These are phyloP conservation scores for Aspergillus sojae DNA, from an alignment of 2,329 filamentous ascomycete genomes.

Conservation along the genomic window DNA sequence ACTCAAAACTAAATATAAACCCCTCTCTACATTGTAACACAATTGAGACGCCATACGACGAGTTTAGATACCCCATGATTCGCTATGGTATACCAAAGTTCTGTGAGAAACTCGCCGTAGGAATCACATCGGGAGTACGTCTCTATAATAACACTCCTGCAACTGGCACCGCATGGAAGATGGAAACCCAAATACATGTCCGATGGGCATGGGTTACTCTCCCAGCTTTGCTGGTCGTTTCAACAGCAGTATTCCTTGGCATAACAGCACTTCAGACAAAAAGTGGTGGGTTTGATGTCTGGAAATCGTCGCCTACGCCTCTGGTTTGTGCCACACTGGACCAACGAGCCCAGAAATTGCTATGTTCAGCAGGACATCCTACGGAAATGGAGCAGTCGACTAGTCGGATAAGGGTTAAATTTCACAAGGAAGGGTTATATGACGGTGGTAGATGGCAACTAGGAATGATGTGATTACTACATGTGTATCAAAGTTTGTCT, in stretches of 20 bases:
- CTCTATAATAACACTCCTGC: background rate
- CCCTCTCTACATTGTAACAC: background rate
- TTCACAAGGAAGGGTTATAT: background rate
- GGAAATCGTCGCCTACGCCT: background rate
- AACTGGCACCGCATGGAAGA: background rate
- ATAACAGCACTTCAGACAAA: background rate
- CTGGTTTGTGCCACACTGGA: background rate
- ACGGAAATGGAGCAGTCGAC: background rate
- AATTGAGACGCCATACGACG: background rate
- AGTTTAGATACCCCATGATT: background rate
- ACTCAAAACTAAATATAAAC: background rate
- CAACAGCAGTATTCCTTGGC: background rate
- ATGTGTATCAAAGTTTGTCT: background rate
- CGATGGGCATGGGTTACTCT: background rate
- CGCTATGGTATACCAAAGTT: background rate
- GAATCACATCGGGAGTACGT: background rate
- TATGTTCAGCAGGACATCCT: background rate
- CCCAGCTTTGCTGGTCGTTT: background rate
- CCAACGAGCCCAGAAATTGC: background rate
- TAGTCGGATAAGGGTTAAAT: background rate
- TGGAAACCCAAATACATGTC: slow-evolving; percentile 2
- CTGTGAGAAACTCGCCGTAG: background rate
- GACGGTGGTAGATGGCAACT: background rate
- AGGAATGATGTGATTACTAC: background rate
- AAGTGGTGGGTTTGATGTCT: background rate